phyloP scores from a whole-genome alignment of 169 alveolate genomes.

The Babesia bovis region DNA sequence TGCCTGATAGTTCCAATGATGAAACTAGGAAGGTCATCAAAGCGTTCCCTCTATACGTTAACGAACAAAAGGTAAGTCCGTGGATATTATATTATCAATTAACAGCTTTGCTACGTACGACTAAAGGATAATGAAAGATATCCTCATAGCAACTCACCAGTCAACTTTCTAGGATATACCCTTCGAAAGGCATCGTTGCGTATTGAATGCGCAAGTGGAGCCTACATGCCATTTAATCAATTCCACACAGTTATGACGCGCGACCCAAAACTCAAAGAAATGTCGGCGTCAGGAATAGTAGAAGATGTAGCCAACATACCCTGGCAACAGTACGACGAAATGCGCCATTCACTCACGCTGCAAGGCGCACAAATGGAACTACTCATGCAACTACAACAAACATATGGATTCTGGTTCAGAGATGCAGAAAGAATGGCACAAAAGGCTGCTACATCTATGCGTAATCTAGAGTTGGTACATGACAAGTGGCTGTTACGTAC shows the following conservation, averaged over 20 bases:
- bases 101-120: slow-evolving; percentile 53
- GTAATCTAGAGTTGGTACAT: slow-evolving; percentile 36
- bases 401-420: slow-evolving; percentile 49
- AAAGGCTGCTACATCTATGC: slow-evolving; percentile 28
- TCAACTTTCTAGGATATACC: slow-evolving; percentile 63
- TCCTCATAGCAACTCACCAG: slow-evolving; percentile 41
- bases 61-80: slow-evolving; percentile 33
- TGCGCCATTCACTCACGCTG: slow-evolving; percentile 53
- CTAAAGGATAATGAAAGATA: slow-evolving; percentile 31
- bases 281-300: slow-evolving; percentile 21
- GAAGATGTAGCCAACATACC: slow-evolving; percentile 43
- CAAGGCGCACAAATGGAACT: slow-evolving; percentile 42
- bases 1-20: slow-evolving; percentile 3
- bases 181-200: slow-evolving; percentile 33
- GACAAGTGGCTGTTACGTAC: slow-evolving; percentile 62
- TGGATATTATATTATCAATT: not conserved
- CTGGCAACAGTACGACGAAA: slow-evolving; percentile 66
- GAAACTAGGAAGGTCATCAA: slow-evolving; percentile 12
- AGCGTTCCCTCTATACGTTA: slow-evolving; percentile 54
- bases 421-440: slow-evolving; percentile 35
- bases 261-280: slow-evolving; percentile 57
- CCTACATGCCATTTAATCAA: slow-evolving; percentile 35
- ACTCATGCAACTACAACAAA: slow-evolving; percentile 38
- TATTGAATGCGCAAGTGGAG: slow-evolving; percentile 34
- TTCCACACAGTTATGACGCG: slow-evolving; percentile 32